These are phyloP conservation scores for Puccinia polysora DNA, from an alignment of 1,284 basidiomycete genomes.

Conservation along the genomic window DNA sequence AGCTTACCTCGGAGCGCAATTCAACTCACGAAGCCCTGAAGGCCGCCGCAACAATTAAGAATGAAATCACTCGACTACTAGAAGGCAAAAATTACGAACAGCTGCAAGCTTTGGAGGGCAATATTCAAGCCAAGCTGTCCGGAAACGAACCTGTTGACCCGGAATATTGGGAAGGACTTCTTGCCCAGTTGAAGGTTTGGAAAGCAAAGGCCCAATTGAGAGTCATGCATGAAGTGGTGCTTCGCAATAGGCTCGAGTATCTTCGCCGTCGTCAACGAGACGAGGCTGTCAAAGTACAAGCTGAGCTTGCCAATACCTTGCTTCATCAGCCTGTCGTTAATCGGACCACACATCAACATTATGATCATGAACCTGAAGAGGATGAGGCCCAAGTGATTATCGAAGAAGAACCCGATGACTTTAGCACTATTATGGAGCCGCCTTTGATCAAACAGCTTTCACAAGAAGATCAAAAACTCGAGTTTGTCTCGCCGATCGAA, in stretches of 20 bases:
- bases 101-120: conserved; percentile 72
- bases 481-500: conserved; percentile 27
- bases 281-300: conserved; percentile 84
- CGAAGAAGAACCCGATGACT: conserved; percentile 42
- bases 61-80: conserved; percentile 68
- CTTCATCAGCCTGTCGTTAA: conserved; percentile 55
- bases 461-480: conserved; percentile 41
- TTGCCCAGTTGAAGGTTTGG: conserved; percentile 92
- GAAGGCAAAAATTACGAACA: conserved; percentile 77
- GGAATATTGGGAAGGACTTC: conserved; percentile 92
- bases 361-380: conserved; percentile 53
- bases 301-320: conserved; percentile 79
- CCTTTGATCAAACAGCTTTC: conserved; percentile 26
- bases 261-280: conserved; percentile 90
- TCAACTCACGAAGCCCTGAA: conserved; percentile 55
- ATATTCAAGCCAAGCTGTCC: conserved; percentile 78
- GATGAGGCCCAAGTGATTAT: conserved; percentile 8
- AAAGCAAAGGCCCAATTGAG: conserved; percentile 96
- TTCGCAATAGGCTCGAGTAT: conserved; percentile 90
- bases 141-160: conserved; percentile 92
- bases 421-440: conserved; percentile 39
- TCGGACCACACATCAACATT: conserved; percentile 54
- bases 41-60: conserved; percentile 69
- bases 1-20: conserved; percentile 62
- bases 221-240: conserved; percentile 86